These are phyloP conservation scores for Raphanus sativus DNA, from an alignment of 345 rosid genomes.

Conservation along the genomic window DNA sequence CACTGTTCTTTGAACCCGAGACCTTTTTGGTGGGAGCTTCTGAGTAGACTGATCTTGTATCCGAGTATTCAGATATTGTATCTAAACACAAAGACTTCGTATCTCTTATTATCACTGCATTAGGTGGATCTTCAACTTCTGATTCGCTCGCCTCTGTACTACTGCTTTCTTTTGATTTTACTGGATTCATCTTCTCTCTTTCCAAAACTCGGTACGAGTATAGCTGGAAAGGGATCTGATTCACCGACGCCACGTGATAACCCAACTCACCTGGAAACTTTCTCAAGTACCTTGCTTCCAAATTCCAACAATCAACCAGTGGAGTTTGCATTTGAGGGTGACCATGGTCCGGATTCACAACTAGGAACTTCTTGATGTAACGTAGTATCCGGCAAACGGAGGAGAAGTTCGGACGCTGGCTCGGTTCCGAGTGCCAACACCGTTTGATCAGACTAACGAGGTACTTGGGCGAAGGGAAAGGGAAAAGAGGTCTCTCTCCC, in stretches of 20 bases:
- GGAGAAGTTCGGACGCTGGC: conserved; percentile 70
- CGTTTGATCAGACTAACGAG: conserved; percentile 69
- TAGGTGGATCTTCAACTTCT: conserved; percentile 51
- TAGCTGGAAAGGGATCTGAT: conserved; percentile 73
- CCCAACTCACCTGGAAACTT: conserved; percentile 40
- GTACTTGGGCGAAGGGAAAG: conserved; percentile 66
- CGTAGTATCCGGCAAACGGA: conserved; percentile 72
- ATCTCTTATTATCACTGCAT: conserved; percentile 29
- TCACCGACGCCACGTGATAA: conserved; percentile 37
- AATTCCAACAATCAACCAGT: conserved; percentile 61
- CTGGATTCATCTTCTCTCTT: conserved; percentile 50
- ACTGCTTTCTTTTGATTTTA: conserved; percentile 31
- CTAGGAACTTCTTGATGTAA: conserved; percentile 75
- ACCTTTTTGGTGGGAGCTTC: conserved; percentile 35
- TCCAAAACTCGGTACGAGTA: conserved; percentile 63
- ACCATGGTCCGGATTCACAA: conserved; percentile 60
- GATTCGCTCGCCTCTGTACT: conserved; percentile 42
- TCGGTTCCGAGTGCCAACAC: conserved; percentile 78
- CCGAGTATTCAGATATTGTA: conserved; percentile 45
- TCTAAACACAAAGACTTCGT: conserved; percentile 45
- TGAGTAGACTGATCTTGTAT: conserved; percentile 39
- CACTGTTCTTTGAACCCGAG: conserved; percentile 33
- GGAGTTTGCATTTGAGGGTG: conserved; percentile 57
- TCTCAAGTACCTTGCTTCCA: conserved; percentile 60
- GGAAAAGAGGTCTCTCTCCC: conserved; percentile 89